A percentile compares a stretch with the other conserved stretches of the same genome.
phyloP scores from a whole-genome alignment of 352 stramenopile genomes.

The Plasmopara muralis region DNA sequence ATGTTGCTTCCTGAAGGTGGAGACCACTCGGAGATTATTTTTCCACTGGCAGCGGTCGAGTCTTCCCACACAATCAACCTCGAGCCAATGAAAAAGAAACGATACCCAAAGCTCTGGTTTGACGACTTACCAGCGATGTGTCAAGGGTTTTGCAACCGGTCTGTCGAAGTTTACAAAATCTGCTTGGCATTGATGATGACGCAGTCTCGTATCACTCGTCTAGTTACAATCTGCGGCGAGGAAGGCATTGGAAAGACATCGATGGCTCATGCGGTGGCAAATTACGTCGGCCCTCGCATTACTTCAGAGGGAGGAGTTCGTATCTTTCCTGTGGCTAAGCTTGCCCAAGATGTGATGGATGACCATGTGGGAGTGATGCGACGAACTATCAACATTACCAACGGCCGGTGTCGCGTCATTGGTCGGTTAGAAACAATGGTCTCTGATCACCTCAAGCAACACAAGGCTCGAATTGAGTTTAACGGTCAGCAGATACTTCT shows the following conservation, averaged over 20 bases:
- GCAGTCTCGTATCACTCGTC: slow-evolving; percentile 64
- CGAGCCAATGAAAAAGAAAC: slow-evolving; percentile 41
- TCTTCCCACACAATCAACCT: slow-evolving; percentile 38
- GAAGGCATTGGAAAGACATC: slow-evolving; percentile 75
- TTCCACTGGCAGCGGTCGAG: slow-evolving; percentile 53
- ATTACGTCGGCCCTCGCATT: slow-evolving; percentile 75
- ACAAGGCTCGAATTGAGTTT: slow-evolving; percentile 45
- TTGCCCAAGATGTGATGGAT: slow-evolving; percentile 56
- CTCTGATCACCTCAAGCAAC: slow-evolving; percentile 38
- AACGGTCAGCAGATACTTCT: slow-evolving; percentile 55
- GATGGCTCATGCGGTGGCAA: slow-evolving; percentile 61
- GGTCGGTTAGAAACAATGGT: slow-evolving; percentile 46
- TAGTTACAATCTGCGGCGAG: slow-evolving; percentile 69
- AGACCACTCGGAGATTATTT: slow-evolving; percentile 79
- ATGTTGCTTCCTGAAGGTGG: slow-evolving; percentile 63
- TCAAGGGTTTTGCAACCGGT: slow-evolving; percentile 75
- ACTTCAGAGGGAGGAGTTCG: slow-evolving; percentile 61
- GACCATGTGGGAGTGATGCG: slow-evolving; percentile 43
- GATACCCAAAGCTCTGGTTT: slow-evolving; percentile 74
- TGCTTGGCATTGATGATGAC: slow-evolving; percentile 70
- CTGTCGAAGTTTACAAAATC: slow-evolving; percentile 79
- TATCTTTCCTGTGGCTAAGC: slow-evolving; percentile 55
- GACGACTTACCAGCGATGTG: slow-evolving; percentile 69
- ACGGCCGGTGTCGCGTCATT: slow-evolving; percentile 37
- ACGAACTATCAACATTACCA: slow-evolving; percentile 35